phyloP scores from a whole-genome alignment of 257 asterid genomes.

The Scutellaria minor region DNA sequence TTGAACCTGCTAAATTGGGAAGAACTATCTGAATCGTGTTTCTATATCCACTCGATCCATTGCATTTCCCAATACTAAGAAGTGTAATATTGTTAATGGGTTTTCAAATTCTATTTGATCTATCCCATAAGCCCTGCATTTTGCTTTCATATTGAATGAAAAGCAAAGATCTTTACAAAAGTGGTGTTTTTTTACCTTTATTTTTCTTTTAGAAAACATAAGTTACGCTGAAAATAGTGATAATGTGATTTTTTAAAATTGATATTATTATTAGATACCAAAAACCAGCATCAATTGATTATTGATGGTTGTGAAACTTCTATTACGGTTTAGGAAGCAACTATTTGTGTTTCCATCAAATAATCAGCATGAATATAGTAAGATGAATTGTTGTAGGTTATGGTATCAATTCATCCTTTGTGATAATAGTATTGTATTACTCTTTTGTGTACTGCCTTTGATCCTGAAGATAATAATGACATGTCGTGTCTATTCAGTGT shows the following conservation, averaged over 20 bases:
- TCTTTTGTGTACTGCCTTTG: slow-evolving; percentile 7
- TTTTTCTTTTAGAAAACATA: background rate
- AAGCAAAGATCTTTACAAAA: too few relatives aligned
- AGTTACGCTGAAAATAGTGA: background rate
- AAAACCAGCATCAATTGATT: background rate
- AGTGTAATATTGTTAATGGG: background rate
- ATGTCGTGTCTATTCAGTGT: slow-evolving; percentile 52
- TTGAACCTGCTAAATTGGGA: background rate
- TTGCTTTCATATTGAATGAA: too few relatives aligned
- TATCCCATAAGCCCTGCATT: too few relatives aligned
- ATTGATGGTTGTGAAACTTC: slow-evolving; percentile 22
- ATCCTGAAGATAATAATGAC: slow-evolving; percentile 21
- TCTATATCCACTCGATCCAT: background rate
- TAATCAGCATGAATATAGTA: slow-evolving; percentile 19
- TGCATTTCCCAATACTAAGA: background rate
- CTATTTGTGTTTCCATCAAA: background rate
- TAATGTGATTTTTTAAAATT: background rate
- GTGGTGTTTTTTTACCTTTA: background rate
- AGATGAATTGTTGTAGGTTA: slow-evolving; percentile 2
- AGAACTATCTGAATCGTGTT: background rate
- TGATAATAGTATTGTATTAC: background rate
- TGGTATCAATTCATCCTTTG: background rate
- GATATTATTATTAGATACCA: background rate
- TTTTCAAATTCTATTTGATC: background rate
- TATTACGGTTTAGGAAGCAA: background rate